A percentile compares a stretch with the other conserved stretches of the same genome.
phyloP scores from a whole-genome alignment of 2,329 filamentous ascomycete genomes.

The Cadophora sp. region DNA sequence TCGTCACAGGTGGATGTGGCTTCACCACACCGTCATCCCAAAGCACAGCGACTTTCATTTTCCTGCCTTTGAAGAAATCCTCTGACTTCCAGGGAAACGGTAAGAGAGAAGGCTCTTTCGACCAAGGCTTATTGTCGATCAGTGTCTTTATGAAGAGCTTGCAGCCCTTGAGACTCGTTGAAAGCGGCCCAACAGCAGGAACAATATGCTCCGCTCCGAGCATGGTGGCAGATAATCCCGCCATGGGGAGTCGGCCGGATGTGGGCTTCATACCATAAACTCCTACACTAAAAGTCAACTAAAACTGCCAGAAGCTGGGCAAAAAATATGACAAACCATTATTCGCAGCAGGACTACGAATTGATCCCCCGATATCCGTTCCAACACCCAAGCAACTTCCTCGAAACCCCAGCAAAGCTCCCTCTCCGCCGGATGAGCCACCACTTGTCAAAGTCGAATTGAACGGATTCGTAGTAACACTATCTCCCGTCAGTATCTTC shows the following conservation, averaged over 20 bases:
- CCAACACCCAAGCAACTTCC: conserved; percentile 61
- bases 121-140: conserved; percentile 55
- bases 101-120: conserved; percentile 56
- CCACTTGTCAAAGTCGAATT: conserved; percentile 58
- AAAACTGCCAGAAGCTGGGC: neutral
- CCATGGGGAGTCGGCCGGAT: conserved; percentile 36
- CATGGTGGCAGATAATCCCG: conserved; percentile 35
- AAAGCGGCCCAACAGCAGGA: conserved; percentile 59
- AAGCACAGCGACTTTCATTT: conserved; percentile 65
- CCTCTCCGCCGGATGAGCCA: conserved; percentile 63
- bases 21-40: conserved; percentile 65
- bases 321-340: conserved; percentile 51
- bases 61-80: conserved; percentile 46
- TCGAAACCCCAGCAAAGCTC: conserved; percentile 57
- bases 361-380: conserved; percentile 58
- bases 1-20: conserved; percentile 63
- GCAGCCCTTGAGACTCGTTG: conserved; percentile 56
- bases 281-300: conserved; percentile 26
- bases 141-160: conserved; percentile 51
- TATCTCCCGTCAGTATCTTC: conserved; percentile 31
- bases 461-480: conserved; percentile 59
- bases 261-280: conserved; percentile 45
- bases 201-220: conserved; percentile 48
- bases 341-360: conserved; percentile 54
- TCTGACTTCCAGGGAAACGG: conserved; percentile 58